Percentiles rank a stretch among this genome's conserved stretches.
These are phyloP conservation scores for Chondrus crispus DNA, from an alignment of 23 red algal species.

Conservation along the genomic window DNA sequence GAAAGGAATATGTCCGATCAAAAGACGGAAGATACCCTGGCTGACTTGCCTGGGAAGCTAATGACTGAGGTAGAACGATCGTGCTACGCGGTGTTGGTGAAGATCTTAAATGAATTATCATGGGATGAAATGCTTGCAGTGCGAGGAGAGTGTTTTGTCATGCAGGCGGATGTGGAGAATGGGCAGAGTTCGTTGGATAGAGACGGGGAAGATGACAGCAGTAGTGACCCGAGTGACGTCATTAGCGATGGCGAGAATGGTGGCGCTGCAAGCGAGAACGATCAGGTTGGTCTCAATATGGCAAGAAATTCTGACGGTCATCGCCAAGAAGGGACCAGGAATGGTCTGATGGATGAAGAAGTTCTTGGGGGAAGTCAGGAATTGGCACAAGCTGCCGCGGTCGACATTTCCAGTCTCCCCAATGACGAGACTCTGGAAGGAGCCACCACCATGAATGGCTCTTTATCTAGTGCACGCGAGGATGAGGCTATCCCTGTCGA, in stretches of 20 bases:
- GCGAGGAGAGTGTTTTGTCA: constrained; percentile 84
- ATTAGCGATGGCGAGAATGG: neutral
- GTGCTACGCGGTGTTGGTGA: constrained; percentile 83
- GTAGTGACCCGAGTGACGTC: too few species aligned
- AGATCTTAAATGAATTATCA: constrained; percentile 71
- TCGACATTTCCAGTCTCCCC: constrained; percentile 10
- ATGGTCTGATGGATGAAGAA: neutral
- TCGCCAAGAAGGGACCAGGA: neutral
- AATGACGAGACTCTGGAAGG: too few species aligned
- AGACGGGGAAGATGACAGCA: neutral
- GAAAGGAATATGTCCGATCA: constrained; percentile 54
- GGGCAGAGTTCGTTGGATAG: neutral
- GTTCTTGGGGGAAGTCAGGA: neutral
- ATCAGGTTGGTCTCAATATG: neutral
- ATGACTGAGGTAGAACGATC: constrained; percentile 69
- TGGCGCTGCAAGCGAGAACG: neutral
- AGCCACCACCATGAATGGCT: neutral
- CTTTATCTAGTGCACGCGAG: neutral
- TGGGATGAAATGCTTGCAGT: constrained; percentile 90
- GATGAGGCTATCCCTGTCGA: neutral
- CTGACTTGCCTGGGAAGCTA: constrained; percentile 79
- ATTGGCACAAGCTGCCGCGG: neutral
- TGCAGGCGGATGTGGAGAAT: constrained; percentile 84
- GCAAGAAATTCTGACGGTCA: too few species aligned
- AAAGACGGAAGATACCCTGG: constrained; percentile 69